Base-by-base conservation (phyloP, 1,284 basidiomycete species). In the Trichosporon coremiiforme region DNA sequence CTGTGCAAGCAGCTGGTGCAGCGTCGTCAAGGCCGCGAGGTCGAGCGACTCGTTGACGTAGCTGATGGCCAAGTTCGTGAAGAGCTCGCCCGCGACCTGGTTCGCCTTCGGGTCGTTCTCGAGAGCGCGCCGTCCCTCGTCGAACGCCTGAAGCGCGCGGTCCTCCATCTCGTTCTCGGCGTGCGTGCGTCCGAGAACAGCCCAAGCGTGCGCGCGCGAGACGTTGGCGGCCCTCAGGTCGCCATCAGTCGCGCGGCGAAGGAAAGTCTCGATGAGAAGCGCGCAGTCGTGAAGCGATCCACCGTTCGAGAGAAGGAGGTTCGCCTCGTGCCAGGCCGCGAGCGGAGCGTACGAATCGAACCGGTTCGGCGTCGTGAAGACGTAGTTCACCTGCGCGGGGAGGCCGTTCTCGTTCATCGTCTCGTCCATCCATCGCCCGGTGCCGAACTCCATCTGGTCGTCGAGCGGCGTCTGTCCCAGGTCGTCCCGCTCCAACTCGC, bases 41-140 rank as follows among this genome's bases (percentile, higher is more conserved):
- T 99, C 96, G 78, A 91, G 91, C 0, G 90, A 90, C 85, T 99
- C 97, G 80, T 99, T 99, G 63, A 95, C 98, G 83, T 94, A 99
- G 4, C 94, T 94, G 75, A 98, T 96, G 2, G 97, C 95, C 20
- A 99, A 88, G 4, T 93, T 93, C 94, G 95, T 86, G 89, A 95
- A 90, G 73, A 94, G 92, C 65, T 88, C 88, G 8, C 91, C 91
- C 8, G 87, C 83, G n/a, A 87, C 87, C 57, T 88, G 88, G 17
- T 86, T 86, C 66, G 86, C 86, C 79, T 90, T 88, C 2, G 88
- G 90, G 70, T 83, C 85, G 50, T 85, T 84, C 53, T 92, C 86
- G 4, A 90, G 93, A 70, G 89, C 88, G 89, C 67, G 89, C 86
- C 71, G 92, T 88, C 83, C 96, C 90, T 69, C 91, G 87, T 87